A percentile compares a stretch with the other conserved stretches of the same genome.
phyloP scores from a whole-genome alignment of 345 rosid genomes.

The Citrus cavaleriei region DNA sequence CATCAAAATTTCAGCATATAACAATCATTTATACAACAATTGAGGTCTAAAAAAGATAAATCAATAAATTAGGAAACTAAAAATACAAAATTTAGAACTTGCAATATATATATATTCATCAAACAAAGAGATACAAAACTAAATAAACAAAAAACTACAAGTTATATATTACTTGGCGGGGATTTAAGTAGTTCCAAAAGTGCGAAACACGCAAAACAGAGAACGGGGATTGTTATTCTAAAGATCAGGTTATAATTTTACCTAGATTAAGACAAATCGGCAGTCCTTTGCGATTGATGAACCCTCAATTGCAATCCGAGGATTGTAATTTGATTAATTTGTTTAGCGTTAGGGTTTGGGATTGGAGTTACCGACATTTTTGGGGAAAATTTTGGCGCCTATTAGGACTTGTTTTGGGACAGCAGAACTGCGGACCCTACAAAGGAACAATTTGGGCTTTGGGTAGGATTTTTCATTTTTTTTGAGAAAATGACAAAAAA shows the following conservation, averaged over 20 bases:
- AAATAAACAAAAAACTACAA: not conserved
- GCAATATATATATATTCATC: not conserved
- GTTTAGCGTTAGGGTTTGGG: not conserved
- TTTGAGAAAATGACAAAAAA: not conserved
- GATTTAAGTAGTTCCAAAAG: not conserved
- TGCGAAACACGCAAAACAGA: not conserved
- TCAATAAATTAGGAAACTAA: not conserved
- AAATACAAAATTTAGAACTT: not conserved
- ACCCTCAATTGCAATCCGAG: not conserved
- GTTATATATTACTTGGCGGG: not conserved
- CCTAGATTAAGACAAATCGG: no score
- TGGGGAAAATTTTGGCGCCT: not conserved
- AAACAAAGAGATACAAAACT: not conserved
- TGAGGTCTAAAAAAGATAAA: not conserved
- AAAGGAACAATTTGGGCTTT: not conserved
- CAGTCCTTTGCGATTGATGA: not conserved
- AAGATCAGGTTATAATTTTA: not conserved
- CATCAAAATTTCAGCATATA: not conserved
- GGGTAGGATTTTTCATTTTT: not conserved
- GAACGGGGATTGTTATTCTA: not conserved
- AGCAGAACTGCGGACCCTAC: not conserved
- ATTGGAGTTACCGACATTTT: not conserved
- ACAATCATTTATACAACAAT: not conserved
- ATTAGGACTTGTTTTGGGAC: no score
- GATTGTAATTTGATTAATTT: not conserved